phyloP scores from a whole-genome alignment of 2,329 filamentous ascomycete species.

The Fusarium sulawesiense region DNA sequence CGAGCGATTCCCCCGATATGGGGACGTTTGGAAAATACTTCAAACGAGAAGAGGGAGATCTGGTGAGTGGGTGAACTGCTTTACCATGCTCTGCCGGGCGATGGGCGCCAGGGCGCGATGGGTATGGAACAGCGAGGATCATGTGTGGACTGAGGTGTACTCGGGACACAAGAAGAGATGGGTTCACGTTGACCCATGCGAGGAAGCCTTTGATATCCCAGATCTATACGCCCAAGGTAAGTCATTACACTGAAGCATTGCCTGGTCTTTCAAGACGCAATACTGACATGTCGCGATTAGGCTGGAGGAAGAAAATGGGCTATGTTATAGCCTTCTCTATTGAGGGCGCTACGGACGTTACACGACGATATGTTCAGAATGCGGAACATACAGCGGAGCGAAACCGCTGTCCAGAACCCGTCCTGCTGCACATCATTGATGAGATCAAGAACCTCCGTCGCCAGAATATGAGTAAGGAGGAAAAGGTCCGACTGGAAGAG shows the following conservation, averaged over 20 bases:
- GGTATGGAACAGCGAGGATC: slow-evolving; percentile 98
- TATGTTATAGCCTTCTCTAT: slow-evolving; percentile 98
- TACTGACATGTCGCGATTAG: slow-evolving; percentile 51
- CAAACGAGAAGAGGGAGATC: slow-evolving; percentile 87
- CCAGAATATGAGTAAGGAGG: slow-evolving; percentile 84
- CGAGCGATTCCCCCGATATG: slow-evolving; percentile 93
- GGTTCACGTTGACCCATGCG: slow-evolving; percentile 96
- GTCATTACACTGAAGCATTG: background rate
- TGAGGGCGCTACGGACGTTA: slow-evolving; percentile 79
- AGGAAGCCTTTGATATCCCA: slow-evolving; percentile 95
- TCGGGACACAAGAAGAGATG: slow-evolving; percentile 92
- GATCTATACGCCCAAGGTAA: slow-evolving; percentile 81
- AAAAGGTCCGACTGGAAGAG: slow-evolving; percentile 82
- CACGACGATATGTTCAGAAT: slow-evolving; percentile 76
- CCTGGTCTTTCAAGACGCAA: fast-evolving
- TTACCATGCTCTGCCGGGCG: slow-evolving; percentile 96
- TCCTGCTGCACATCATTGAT: slow-evolving; percentile 88
- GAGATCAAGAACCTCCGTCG: slow-evolving; percentile 90
- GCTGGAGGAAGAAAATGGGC: slow-evolving; percentile 95
- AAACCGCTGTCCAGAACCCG: slow-evolving; percentile 85
- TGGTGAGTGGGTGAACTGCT: slow-evolving; percentile 98
- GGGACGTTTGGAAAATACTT: slow-evolving; percentile 91
- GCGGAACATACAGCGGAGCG: slow-evolving; percentile 77
- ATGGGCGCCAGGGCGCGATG: slow-evolving; percentile 91
- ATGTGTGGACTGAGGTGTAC: slow-evolving; percentile 98